Percentiles rank a stretch among this genome's conserved stretches.
Conservation (phyloP, 768 basidiomycete species). For the Roridomyces roridus region DNA sequence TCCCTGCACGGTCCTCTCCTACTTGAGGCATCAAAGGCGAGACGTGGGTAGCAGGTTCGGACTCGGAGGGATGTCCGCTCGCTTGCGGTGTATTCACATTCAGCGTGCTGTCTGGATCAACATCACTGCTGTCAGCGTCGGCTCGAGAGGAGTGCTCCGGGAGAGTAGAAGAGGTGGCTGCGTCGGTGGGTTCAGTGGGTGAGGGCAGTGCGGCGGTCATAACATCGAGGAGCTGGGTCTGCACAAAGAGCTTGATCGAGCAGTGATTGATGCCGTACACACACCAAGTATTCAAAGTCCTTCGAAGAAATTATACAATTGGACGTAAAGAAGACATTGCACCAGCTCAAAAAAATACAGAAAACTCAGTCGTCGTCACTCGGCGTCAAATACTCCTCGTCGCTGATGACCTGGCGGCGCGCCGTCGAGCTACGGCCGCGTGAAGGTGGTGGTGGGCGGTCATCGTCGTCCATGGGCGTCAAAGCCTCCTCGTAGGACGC, state of each 20-base stretch:
- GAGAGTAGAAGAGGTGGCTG: too few species aligned
- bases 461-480: constrained; percentile 85
- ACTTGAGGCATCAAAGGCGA: background rate
- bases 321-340: constrained; percentile 19
- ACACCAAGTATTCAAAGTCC: too few species aligned
- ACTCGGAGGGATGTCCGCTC: background rate
- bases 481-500: constrained; percentile 70
- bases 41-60: background rate
- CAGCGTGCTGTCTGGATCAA: background rate
- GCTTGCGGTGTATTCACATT: background rate
- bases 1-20: background rate
- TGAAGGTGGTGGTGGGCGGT: constrained; percentile 59
- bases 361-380: constrained; percentile 69
- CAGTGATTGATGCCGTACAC: background rate
- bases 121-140: background rate
- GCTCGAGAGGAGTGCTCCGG: too few species aligned
- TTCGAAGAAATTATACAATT: constrained; percentile 10
- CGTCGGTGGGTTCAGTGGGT: too few species aligned
- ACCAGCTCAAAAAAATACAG: too few species aligned
- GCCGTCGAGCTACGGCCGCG: constrained; percentile 60
- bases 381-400: constrained; percentile 73
- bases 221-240: too few species aligned
- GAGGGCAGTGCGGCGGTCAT: too few species aligned
- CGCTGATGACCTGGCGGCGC: constrained; percentile 78
- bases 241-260: background rate